Evolutionary conservation across 169 alveolate genomes (phyloP).

Genomic region (Miamiensis avidus): DNA sequence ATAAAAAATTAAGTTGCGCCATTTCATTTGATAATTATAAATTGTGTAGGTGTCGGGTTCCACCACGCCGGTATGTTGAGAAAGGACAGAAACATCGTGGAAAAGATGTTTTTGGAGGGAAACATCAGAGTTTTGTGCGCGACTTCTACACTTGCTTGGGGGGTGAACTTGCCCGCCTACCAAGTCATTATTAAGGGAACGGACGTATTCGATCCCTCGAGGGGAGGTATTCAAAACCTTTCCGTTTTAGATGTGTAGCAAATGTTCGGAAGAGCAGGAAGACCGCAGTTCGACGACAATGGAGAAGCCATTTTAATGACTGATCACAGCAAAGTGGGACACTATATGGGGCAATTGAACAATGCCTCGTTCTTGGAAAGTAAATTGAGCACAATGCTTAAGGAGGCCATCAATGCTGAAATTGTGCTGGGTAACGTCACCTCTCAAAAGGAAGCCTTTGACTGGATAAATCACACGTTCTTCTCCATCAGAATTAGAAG

Average conservation of each 20-base stretch:
- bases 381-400: constrained; percentile 55
- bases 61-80: constrained; percentile 91
- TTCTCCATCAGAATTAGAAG: constrained; percentile 69
- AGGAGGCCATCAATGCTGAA: constrained; percentile 89
- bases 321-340: constrained; percentile 60
- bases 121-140: constrained; percentile 76
- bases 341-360: constrained; percentile 64
- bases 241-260: constrained; percentile 86
- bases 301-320: constrained; percentile 87
- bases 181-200: constrained; percentile 89
- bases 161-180: constrained; percentile 90
- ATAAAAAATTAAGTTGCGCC: too few species aligned
- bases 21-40: too few species aligned
- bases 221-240: constrained; percentile 72
- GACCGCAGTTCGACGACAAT: constrained; percentile 85
- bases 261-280: constrained; percentile 92
- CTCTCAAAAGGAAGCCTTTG: constrained; percentile 79
- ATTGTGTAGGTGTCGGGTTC: constrained; percentile 72
- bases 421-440: constrained; percentile 83
- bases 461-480: constrained; percentile 86
- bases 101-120: constrained; percentile 77
- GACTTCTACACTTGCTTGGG: constrained; percentile 93
- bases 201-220: constrained; percentile 72
- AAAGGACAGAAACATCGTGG: constrained; percentile 83
- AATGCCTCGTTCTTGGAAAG: constrained; percentile 73